Evolutionary conservation across 192 early-diverging fungal genomes (phyloP).

Genomic region (Entomortierella beljakovae): DNA sequence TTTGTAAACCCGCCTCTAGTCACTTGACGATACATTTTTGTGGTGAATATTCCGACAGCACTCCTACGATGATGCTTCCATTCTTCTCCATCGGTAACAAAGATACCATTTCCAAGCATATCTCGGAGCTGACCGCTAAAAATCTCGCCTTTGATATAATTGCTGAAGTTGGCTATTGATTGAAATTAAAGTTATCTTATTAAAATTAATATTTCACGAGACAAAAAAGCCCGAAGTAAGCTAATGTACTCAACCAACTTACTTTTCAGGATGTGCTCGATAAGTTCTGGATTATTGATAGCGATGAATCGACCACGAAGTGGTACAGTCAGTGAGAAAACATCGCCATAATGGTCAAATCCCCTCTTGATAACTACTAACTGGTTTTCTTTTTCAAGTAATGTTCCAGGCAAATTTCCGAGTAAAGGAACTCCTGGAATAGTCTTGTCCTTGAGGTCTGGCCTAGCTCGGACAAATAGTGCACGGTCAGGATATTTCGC

Average conservation of each 20-base stretch:
- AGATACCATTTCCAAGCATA: slow-evolving; percentile 68
- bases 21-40: slow-evolving; percentile 40
- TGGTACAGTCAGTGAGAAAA: slow-evolving; percentile 29
- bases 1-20: slow-evolving; percentile 21
- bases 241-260: neutral
- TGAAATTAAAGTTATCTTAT: neutral
- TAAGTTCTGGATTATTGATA: slow-evolving; percentile 31
- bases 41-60: slow-evolving; percentile 40
- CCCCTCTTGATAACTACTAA: neutral
- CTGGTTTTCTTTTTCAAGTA: neutral
- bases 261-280: slow-evolving; percentile 52
- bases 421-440: slow-evolving; percentile 23
- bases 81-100: slow-evolving; percentile 63
- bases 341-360: neutral
- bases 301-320: slow-evolving; percentile 31
- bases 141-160: slow-evolving; percentile 44
- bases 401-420: slow-evolving; percentile 11
- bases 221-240: neutral
- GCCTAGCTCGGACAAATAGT: slow-evolving; percentile 18
- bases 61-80: slow-evolving; percentile 66
- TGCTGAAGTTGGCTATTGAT: slow-evolving; percentile 33
- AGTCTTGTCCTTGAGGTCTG: slow-evolving; percentile 21
- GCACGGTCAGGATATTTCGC: slow-evolving; percentile 46
- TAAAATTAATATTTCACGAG: neutral
- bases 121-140: slow-evolving; percentile 36